A percentile compares a stretch with the other conserved stretches of the same genome.
Conservation (phyloP, 2,329 filamentous ascomycete species). For the Aspergillus sojae region DNA sequence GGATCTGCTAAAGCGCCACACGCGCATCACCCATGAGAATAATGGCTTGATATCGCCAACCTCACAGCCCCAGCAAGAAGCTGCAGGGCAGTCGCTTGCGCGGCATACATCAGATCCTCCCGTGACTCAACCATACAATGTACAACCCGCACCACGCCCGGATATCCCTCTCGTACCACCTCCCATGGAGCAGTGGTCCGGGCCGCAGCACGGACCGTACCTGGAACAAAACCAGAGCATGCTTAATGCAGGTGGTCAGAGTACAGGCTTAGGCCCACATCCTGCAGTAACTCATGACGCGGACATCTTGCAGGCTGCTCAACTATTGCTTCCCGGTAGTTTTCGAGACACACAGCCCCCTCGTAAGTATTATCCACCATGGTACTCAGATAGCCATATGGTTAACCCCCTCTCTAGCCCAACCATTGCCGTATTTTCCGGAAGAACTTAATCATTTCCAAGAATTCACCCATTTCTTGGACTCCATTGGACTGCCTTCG, state of each 20-base stretch:
- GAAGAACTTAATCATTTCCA: constrained; percentile 40
- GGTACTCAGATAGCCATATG: neutral
- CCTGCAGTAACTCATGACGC: constrained; percentile 33
- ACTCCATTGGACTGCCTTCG: constrained; percentile 37
- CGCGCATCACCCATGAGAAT: constrained; percentile 36
- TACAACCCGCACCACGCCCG: constrained; percentile 19
- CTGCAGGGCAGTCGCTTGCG: constrained; percentile 19
- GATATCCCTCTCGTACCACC: constrained; percentile 27
- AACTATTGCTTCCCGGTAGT: constrained; percentile 34
- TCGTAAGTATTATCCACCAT: neutral
- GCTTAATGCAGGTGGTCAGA: constrained; percentile 19
- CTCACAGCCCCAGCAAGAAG: constrained; percentile 28
- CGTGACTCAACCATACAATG: constrained; percentile 20
- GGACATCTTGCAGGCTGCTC: constrained; percentile 43
- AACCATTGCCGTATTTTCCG: constrained; percentile 32
- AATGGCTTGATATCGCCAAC: constrained; percentile 31
- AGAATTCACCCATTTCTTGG: constrained; percentile 40
- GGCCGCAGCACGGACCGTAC: constrained; percentile 29
- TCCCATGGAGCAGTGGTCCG: constrained; percentile 31
- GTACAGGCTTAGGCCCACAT: constrained; percentile 20
- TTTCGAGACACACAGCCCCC: constrained; percentile 27
- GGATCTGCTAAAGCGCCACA: constrained; percentile 39
- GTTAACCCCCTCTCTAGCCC: constrained; percentile 20
- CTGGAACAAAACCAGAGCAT: constrained; percentile 28
- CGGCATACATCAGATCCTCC: constrained; percentile 18